Evolutionary conservation across 2,329 filamentous ascomycete species (phyloP).

Genomic region (Exophiala lecanii-corni): DNA sequence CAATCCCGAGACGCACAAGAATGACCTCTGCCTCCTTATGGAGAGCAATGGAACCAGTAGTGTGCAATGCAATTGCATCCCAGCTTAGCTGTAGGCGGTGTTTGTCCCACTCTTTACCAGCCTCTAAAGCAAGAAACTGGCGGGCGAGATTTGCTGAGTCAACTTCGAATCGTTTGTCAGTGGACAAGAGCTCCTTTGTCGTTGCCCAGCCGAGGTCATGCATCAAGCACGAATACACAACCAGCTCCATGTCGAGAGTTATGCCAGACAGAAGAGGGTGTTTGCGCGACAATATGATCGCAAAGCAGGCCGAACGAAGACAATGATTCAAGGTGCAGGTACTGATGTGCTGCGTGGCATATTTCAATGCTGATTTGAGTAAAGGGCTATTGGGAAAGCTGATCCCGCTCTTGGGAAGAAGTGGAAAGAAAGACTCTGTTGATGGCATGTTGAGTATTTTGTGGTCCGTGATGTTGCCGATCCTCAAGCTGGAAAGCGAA

Average conservation of each 20-base stretch:
- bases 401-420: conserved; percentile 37
- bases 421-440: not conserved
- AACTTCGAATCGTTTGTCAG: conserved; percentile 48
- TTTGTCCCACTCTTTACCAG: conserved; percentile 33
- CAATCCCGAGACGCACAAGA: conserved; percentile 9
- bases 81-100: conserved; percentile 44
- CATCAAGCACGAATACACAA: conserved; percentile 7
- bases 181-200: conserved; percentile 30
- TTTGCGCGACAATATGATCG: conserved; percentile 37
- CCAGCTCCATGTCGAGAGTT: conserved; percentile 2
- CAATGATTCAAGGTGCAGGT: conserved; percentile 24
- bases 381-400: conserved; percentile 27
- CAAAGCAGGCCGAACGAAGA: conserved; percentile 35
- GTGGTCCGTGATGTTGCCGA: too few species aligned
- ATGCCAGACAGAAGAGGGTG: conserved; percentile 25
- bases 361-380: conserved; percentile 18
- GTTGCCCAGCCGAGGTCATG: conserved; percentile 35
- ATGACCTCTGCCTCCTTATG: conserved; percentile 17
- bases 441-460: too few species aligned
- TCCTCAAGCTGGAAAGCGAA: too few species aligned
- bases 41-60: conserved; percentile 35
- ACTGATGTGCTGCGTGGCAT: conserved; percentile 15
- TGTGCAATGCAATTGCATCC: conserved; percentile 45
- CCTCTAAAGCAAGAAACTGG: conserved; percentile 32
- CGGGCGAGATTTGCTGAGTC: conserved; percentile 45